phyloP scores from a whole-genome alignment of 768 basidiomycete genomes.

The Tulasnella sp. region DNA sequence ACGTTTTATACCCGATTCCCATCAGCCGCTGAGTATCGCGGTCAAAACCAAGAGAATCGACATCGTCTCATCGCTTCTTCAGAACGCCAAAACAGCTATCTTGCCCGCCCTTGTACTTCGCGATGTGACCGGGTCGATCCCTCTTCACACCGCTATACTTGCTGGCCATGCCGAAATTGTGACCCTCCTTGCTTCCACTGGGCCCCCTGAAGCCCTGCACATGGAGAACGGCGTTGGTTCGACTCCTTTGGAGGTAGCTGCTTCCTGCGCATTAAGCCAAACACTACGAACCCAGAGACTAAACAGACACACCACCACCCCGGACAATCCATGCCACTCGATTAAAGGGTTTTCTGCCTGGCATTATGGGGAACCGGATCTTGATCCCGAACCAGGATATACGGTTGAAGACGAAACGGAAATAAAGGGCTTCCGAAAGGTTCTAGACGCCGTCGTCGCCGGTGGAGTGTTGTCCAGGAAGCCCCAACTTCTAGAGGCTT shows the following conservation, averaged over 20 bases:
- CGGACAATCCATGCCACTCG: neutral
- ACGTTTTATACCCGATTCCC: too few relatives aligned
- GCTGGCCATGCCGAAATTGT: slow-evolving; percentile 30
- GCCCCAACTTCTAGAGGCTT: neutral
- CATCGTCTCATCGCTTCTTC: slow-evolving; percentile 29
- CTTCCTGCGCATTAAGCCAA: neutral
- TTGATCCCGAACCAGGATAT: neutral
- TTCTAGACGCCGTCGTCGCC: neutral
- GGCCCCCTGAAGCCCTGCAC: slow-evolving; percentile 32
- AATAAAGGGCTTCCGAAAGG: neutral
- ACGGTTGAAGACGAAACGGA: neutral
- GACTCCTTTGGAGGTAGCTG: slow-evolving; percentile 26
- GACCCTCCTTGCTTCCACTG: slow-evolving; percentile 31
- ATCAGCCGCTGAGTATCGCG: slow-evolving; percentile 26
- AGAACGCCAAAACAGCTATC: neutral
- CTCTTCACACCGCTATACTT: slow-evolving; percentile 41
- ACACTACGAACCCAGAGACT: neutral
- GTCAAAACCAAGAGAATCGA: slow-evolving; percentile 30
- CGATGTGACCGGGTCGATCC: slow-evolving; percentile 41
- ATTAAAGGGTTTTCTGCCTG: neutral
- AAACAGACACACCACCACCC: neutral
- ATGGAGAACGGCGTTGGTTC: slow-evolving; percentile 37
- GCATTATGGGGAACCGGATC: neutral
- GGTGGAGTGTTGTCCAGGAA: neutral
- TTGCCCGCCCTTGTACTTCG: slow-evolving; percentile 29